A percentile compares a stretch with the other conserved stretches of the same genome.
Conservation (phyloP, 1,284 basidiomycete genomes). For the Irpex sp. region DNA sequence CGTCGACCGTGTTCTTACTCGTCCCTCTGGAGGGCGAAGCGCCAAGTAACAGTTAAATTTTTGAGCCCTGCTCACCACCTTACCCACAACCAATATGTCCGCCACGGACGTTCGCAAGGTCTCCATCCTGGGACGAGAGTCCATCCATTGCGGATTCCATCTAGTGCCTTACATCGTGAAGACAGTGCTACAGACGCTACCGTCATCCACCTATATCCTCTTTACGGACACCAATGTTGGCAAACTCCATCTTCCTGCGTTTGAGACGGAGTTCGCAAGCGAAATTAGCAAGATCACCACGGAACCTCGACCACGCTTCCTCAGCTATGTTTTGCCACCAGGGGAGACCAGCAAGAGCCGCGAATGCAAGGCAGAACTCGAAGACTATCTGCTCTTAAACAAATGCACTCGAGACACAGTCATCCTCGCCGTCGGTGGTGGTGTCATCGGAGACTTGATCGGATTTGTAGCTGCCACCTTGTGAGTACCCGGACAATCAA, state of each 20-base stretch:
- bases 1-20: no score
- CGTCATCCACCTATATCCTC: slow-evolving; percentile 89
- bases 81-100: slow-evolving; percentile 20
- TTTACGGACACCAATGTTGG: slow-evolving; percentile 93
- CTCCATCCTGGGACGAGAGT: slow-evolving; percentile 82
- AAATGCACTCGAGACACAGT: slow-evolving; percentile 94
- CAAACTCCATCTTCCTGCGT: slow-evolving; percentile 66
- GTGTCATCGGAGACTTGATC: slow-evolving; percentile 94
- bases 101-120: slow-evolving; percentile 56
- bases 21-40: no score
- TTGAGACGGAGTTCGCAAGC: slow-evolving; percentile 65
- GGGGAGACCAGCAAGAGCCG: slow-evolving; percentile 93
- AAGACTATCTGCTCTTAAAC: slow-evolving; percentile 89
- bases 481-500: slow-evolving; percentile 44
- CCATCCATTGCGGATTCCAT: slow-evolving; percentile 92
- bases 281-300: slow-evolving; percentile 33
- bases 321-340: slow-evolving; percentile 80
- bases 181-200: slow-evolving; percentile 73
- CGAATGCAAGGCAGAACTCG: slow-evolving; percentile 89
- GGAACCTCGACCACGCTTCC: slow-evolving; percentile 57
- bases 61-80: background rate
- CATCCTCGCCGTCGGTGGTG: slow-evolving; percentile 91
- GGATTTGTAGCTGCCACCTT: slow-evolving; percentile 99
- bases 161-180: slow-evolving; percentile 82
- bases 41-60: no score